Base-by-base conservation (phyloP, 2,329 filamentous ascomycete species). In the Onygenales sp. region DNA sequence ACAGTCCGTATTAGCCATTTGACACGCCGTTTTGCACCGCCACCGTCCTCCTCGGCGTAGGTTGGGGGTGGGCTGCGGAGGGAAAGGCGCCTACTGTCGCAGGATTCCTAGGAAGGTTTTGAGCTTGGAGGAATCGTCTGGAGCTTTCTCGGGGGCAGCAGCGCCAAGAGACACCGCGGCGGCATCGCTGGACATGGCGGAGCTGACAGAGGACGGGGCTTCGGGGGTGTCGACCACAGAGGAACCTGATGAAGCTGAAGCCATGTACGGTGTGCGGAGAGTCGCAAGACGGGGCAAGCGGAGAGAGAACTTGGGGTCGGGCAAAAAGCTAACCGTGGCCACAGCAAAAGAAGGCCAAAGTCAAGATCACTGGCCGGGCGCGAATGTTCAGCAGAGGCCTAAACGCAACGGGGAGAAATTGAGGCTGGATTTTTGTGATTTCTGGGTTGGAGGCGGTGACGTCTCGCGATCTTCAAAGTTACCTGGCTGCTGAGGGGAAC, bases 81-180 rank as follows among this genome's bases (percentile, higher is more conserved):
- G 38, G 32, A 41, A 11, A 49, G 35, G 42, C 39, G 71, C 83
- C 75, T 79, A 95, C 89, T 87, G 95, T 72, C 86, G 85, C 66
- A 97, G 73, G 61, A 96, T 95, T 52, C 84, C 82, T 57, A 96
- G 71, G 66, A 97, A 95, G 1, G 89, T 94, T 72, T 84, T 87
- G 65, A 97, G 76, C 78, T 95, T 95, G 60, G 87, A 92, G 60
- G 82, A 84, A 55, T 97, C 91, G 73, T 88, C 90, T 60, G 79
- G 77, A 13, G 75, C 70, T 69, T 83, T 82, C 65, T 84, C 81
- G 35, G 68, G 64, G 41, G 66, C 57, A 21, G 51, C 43, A n/a
- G 55, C 39, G 49, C 47, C 27, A 38, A 38, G 13, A 14, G 43
- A 42, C 17, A 49, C 9, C 42, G 31, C 48, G 32, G 17, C 33